phyloP scores from a whole-genome alignment of 202 grass and related monocot species.

The Schoenoplectus tabernaemontani region DNA sequence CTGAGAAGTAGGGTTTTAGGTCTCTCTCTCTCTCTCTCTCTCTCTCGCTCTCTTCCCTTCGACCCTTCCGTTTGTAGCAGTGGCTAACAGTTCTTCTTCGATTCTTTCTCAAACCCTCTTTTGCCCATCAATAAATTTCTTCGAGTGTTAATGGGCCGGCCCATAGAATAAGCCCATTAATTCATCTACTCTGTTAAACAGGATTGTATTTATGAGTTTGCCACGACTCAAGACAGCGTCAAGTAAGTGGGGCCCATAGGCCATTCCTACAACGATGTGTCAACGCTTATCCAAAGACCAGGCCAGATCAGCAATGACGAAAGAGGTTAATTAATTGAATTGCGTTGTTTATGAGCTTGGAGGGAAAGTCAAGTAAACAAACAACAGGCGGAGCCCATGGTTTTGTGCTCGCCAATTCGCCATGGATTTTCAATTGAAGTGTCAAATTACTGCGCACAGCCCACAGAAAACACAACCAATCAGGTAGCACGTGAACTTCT shows the following conservation, averaged over 20 bases:
- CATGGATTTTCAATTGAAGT: neutral
- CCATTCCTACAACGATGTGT: neutral
- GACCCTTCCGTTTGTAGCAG: neutral
- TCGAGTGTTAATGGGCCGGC: neutral
- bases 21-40: neutral
- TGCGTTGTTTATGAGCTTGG: neutral
- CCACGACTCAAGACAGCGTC: neutral
- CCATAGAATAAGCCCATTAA: neutral
- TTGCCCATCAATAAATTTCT: neutral
- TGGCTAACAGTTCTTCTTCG: neutral
- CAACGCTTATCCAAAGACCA: neutral
- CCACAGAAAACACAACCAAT: conserved; percentile 16
- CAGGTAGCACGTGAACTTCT: neutral
- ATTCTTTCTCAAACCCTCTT: neutral
- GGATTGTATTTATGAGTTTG: neutral
- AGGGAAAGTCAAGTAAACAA: conserved; percentile 4
- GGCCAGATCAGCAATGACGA: neutral
- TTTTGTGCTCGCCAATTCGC: neutral
- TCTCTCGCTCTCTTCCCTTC: neutral
- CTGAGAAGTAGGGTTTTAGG: neutral
- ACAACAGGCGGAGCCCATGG: conserved; percentile 18
- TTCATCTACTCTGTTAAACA: neutral
- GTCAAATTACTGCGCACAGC: neutral
- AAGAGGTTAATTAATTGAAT: neutral
- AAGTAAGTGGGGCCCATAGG: neutral